A percentile compares a stretch with the other conserved stretches of the same genome.
Evolutionary conservation across 2,329 filamentous ascomycete genomes (phyloP).

Genomic region (Ceratocystis destructans): DNA sequence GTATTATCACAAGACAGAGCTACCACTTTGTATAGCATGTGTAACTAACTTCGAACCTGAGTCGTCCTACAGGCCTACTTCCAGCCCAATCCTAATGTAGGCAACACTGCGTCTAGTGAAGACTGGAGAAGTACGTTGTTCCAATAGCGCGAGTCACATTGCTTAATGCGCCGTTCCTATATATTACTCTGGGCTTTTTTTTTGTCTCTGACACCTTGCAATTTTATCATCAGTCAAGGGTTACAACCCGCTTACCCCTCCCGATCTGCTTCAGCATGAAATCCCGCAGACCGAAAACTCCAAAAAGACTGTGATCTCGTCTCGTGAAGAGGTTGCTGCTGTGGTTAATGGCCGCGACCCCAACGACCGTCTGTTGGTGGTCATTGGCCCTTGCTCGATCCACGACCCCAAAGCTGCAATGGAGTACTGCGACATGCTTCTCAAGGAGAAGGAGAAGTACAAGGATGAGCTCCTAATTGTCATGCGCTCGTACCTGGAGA

Average conservation of each 20-base stretch:
- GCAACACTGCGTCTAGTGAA: constrained; percentile 58
- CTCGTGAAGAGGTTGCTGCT: constrained; percentile 52
- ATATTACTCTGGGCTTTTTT: not conserved
- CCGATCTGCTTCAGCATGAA: constrained; percentile 73
- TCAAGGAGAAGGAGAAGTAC: constrained; percentile 75
- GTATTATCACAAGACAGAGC: not conserved
- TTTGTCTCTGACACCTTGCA: not conserved
- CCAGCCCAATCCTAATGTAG: constrained; percentile 39
- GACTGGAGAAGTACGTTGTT: constrained; percentile 62
- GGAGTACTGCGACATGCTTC: constrained; percentile 77
- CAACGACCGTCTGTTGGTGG: constrained; percentile 50
- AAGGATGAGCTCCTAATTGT: constrained; percentile 81
- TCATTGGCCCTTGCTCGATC: constrained; percentile 92
- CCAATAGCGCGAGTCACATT: constrained; percentile 14
- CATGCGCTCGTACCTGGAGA: constrained; percentile 97
- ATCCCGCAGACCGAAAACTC: constrained; percentile 56
- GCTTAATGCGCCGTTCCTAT: not conserved
- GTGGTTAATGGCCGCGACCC: constrained; percentile 62
- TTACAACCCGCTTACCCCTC: constrained; percentile 86
- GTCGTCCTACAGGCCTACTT: constrained; percentile 15
- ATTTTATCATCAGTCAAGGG: constrained; percentile 54
- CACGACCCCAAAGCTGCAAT: constrained; percentile 85
- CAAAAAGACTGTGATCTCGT: constrained; percentile 55
- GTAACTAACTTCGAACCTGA: not conserved
- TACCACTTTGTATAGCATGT: not conserved